These are phyloP conservation scores for Podospora tetraspora DNA, from an alignment of 495 filamentous ascomycete genomes.

Conservation along the genomic window DNA sequence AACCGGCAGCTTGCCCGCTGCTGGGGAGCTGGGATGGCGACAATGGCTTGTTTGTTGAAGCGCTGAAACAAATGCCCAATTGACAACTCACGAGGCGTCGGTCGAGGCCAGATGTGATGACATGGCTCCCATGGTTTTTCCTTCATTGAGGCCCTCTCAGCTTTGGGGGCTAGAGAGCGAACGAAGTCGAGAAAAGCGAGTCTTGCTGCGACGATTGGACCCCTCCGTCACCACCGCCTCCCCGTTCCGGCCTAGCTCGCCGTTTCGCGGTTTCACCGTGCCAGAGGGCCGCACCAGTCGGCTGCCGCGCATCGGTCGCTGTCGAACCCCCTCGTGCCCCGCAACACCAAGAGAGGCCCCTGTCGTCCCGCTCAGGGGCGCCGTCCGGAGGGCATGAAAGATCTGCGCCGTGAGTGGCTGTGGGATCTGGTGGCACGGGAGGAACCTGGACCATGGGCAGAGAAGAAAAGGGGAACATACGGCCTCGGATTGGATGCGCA, in stretches of 20 bases:
- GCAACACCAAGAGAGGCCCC: background rate
- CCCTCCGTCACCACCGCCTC: conserved; percentile 4
- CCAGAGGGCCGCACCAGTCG: conserved; percentile 11
- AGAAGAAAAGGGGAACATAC: background rate
- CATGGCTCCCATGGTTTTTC: background rate
- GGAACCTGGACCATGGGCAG: background rate
- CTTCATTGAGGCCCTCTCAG: background rate
- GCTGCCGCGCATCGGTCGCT: background rate
- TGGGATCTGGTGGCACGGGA: conserved; percentile 8
- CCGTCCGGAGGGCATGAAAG: background rate
- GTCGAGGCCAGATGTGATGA: background rate
- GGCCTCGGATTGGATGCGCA: conserved; percentile 3
- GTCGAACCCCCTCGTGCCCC: background rate
- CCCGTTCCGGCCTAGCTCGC: background rate
- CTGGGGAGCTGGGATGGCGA: background rate
- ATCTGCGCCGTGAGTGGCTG: conserved; percentile 19
- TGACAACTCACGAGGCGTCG: background rate
- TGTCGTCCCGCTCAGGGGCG: conserved; percentile 9
- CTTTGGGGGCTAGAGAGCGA: background rate
- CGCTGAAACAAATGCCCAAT: conserved; percentile 9
- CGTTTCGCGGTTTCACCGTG: conserved; percentile 5
- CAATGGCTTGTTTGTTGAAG: conserved; percentile 10
- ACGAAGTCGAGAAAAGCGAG: background rate
- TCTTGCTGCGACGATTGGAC: conserved; percentile 6
- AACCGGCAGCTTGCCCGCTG: background rate